Evolutionary conservation across 2,329 filamentous ascomycete species (phyloP).

Genomic region (Diaporthe vexans): DNA sequence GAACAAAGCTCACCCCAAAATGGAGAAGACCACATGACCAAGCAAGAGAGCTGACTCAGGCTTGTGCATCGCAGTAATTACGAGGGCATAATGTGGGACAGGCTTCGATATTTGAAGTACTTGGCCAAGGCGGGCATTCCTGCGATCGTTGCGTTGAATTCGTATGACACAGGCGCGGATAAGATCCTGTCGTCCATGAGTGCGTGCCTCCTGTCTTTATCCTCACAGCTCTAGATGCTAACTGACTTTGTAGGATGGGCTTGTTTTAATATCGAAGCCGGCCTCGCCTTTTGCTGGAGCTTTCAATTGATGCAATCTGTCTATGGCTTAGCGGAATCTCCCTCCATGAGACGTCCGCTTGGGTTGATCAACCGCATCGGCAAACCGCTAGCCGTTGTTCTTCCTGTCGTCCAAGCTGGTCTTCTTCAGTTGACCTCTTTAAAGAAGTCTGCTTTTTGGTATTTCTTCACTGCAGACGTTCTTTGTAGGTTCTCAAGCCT

Average conservation of each 20-base stretch:
- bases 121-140: slow-evolving; percentile 13
- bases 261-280: slow-evolving; percentile 30
- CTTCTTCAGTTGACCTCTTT: slow-evolving; percentile 16
- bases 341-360: slow-evolving; percentile 12
- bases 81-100: slow-evolving; percentile 37
- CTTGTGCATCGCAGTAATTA: slow-evolving; percentile 32
- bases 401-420: slow-evolving; percentile 12
- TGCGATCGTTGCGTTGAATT: slow-evolving; percentile 11
- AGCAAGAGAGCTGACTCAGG: slow-evolving; percentile 7
- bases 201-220: neutral
- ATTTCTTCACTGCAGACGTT: slow-evolving; percentile 29
- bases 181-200: slow-evolving; percentile 31
- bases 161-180: slow-evolving; percentile 23
- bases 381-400: slow-evolving; percentile 29
- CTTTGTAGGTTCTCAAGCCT: slow-evolving; percentile 26
- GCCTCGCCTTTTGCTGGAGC: slow-evolving; percentile 39
- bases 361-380: slow-evolving; percentile 28
- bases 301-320: slow-evolving; percentile 37
- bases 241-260: slow-evolving; percentile 36
- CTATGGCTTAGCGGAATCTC: slow-evolving; percentile 32
- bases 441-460: slow-evolving; percentile 32
- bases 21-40: neutral
- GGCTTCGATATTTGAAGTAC: slow-evolving; percentile 18
- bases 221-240: neutral
- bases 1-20: neutral